A percentile compares a stretch with the other conserved stretches of the same genome.
Conservation (phyloP, 352 stramenopile genomes). For the Phytophthora pseudosyringae region DNA sequence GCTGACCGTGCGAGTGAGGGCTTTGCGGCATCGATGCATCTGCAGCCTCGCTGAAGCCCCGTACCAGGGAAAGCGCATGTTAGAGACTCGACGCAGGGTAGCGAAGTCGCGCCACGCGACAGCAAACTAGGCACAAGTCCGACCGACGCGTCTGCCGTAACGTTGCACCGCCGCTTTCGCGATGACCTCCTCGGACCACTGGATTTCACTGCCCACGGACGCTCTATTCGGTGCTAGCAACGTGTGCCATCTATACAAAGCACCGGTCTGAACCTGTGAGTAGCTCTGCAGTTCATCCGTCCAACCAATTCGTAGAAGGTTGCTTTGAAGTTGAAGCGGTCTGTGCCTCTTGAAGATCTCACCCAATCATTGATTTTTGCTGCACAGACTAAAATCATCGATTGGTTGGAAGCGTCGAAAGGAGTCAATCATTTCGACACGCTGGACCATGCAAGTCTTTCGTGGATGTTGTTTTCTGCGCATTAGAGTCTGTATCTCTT, state of each 20-base stretch:
- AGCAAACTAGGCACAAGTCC: constrained; percentile 13
- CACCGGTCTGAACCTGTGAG: constrained; percentile 29
- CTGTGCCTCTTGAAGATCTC: constrained; percentile 28
- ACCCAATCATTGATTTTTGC: constrained; percentile 24
- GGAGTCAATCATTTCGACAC: constrained; percentile 3
- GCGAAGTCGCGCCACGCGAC: background rate
- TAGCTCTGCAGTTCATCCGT: constrained; percentile 24
- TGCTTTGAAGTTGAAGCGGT: constrained; percentile 27
- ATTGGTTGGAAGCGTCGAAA: constrained; percentile 7
- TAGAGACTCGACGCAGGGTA: background rate
- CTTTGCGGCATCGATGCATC: no score
- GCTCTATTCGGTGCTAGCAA: constrained; percentile 2
- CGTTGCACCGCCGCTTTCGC: background rate
- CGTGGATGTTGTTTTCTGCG: background rate
- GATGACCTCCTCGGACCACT: background rate
- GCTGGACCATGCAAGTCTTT: background rate
- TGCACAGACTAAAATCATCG: constrained; percentile 1
- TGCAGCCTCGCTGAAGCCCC: no score
- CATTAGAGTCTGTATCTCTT: constrained; percentile 13
- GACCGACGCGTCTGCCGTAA: background rate
- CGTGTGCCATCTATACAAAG: background rate
- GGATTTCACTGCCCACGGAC: constrained; percentile 17
- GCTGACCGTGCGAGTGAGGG: background rate
- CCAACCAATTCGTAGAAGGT: constrained; percentile 23
- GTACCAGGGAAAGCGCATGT: background rate